phyloP scores from a whole-genome alignment of 345 rosid species.

The Arabidopsis thaliana region TAIR10.1 NC_003071.7:14616501-14617000 shows the following conservation, averaged over 20 bases:
- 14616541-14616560: neutral
- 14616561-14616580: neutral
- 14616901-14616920: conserved; percentile 26
- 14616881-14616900: neutral
- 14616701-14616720: neutral
- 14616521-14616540: neutral
- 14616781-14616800: no score
- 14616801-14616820: no score
- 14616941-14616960: conserved; percentile 49
- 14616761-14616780: neutral
- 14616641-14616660: neutral
- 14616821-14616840: neutral
- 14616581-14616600: neutral
- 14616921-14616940: conserved; percentile 2
- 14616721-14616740: neutral
- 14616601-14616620: neutral
- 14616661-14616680: neutral
- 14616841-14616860: conserved; percentile 7
- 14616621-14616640: conserved; percentile 7
- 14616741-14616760: neutral
- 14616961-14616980: conserved; percentile 92
- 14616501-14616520: conserved; percentile 26
- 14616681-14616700: neutral
- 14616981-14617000: conserved; percentile 97
- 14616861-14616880: neutral